Conservation (phyloP, 2,329 filamentous ascomycete species). For the Trichoderma guizhouense region DNA sequence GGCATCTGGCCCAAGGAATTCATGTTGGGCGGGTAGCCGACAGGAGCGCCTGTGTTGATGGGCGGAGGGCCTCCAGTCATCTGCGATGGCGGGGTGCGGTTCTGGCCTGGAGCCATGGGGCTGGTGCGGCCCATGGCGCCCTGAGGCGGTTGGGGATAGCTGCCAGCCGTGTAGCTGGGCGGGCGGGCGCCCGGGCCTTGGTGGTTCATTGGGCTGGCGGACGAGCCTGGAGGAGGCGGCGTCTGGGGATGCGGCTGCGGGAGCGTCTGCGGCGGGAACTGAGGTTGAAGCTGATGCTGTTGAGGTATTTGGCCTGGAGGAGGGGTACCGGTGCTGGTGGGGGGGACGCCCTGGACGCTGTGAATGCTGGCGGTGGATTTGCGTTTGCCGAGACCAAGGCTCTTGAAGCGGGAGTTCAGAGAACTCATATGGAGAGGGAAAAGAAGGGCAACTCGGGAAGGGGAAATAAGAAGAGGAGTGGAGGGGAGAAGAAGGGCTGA, state of each 20-base stretch:
- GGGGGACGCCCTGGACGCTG: conserved; percentile 38
- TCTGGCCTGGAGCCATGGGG: conserved; percentile 46
- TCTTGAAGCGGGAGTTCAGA: conserved; percentile 76
- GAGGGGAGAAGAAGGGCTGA: conserved; percentile 20
- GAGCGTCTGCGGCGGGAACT: conserved; percentile 38
- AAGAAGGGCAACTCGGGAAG: conserved; percentile 21
- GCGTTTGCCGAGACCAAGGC: conserved; percentile 78
- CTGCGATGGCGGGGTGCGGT: conserved; percentile 56
- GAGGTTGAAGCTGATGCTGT: conserved; percentile 33
- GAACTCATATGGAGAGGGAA: conserved; percentile 61
- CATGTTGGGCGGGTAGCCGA: conserved; percentile 60
- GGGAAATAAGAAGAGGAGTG: conserved; percentile 24
- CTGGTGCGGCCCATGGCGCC: conserved; percentile 50
- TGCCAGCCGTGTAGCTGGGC: conserved; percentile 57
- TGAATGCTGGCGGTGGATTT: conserved; percentile 64
- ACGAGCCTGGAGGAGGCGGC: conserved; percentile 40
- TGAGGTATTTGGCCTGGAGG: conserved; percentile 50
- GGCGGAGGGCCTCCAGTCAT: conserved; percentile 63
- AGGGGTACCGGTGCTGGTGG: conserved; percentile 34
- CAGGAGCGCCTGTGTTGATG: conserved; percentile 62
- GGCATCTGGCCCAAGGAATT: conserved; percentile 41
- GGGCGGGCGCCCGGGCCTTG: conserved; percentile 57
- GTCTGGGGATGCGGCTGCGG: conserved; percentile 38
- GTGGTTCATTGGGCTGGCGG: conserved; percentile 59
- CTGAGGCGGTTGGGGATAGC: conserved; percentile 48